Percentiles rank a stretch among this genome's conserved stretches.
Evolutionary conservation across 73 alveolate genomes (phyloP).

Genomic region (Paramecium bursaria): DNA sequence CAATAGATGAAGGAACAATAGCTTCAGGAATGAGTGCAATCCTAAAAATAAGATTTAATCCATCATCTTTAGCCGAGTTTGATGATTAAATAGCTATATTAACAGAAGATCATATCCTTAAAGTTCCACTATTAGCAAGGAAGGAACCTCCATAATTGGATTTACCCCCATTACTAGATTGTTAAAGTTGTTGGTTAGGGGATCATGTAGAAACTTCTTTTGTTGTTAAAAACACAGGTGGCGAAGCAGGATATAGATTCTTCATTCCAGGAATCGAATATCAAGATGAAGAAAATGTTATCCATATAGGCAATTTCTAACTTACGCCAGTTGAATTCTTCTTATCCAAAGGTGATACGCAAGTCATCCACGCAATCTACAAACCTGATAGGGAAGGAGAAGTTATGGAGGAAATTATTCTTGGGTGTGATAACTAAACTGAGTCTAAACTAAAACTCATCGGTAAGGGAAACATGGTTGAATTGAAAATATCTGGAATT

Average conservation of each 20-base stretch:
- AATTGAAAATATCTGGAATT: constrained; percentile 69
- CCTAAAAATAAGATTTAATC: constrained; percentile 86
- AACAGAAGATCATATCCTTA: constrained; percentile 91
- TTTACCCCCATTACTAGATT: constrained; percentile 89
- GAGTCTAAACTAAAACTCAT: constrained; percentile 80
- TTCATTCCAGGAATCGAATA: constrained; percentile 88
- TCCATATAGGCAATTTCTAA: constrained; percentile 90
- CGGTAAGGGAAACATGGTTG: constrained; percentile 90
- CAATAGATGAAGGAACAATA: constrained; percentile 81
- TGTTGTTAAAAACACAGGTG: constrained; percentile 94
- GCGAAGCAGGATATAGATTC: constrained; percentile 96
- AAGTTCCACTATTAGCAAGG: constrained; percentile 93
- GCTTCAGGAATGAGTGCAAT: constrained; percentile 97
- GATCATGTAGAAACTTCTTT: constrained; percentile 92
- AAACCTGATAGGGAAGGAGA: constrained; percentile 92
- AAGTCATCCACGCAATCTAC: constrained; percentile 89
- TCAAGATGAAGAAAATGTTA: constrained; percentile 71
- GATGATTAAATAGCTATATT: constrained; percentile 88
- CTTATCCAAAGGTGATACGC: constrained; percentile 92
- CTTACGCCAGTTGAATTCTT: constrained; percentile 94
- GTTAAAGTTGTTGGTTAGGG: constrained; percentile 93
- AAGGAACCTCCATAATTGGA: constrained; percentile 96
- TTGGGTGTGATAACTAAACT: constrained; percentile 94
- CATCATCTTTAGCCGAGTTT: constrained; percentile 93
- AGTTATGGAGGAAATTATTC: constrained; percentile 84